phyloP scores from a whole-genome alignment of 805 yeast species.

The Torulaspora microellipsoides region DNA sequence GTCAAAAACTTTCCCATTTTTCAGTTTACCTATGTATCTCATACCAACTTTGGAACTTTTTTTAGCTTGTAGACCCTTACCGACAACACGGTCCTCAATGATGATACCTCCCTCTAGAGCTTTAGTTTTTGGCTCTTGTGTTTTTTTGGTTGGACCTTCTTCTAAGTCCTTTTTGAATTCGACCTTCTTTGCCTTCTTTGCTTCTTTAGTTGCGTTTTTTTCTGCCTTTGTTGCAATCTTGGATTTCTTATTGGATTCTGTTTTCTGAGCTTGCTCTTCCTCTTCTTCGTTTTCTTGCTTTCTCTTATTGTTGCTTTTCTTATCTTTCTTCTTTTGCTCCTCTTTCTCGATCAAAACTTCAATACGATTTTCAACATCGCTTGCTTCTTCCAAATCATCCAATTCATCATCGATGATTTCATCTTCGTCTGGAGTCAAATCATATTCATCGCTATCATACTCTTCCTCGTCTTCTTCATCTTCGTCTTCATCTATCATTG shows the following conservation, averaged over 20 bases:
- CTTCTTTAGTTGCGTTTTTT: slow-evolving; percentile 26
- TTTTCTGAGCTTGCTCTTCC: slow-evolving; percentile 25
- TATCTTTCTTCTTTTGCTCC: slow-evolving; percentile 37
- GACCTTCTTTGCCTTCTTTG: slow-evolving; percentile 62
- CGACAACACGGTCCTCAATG: slow-evolving; percentile 86
- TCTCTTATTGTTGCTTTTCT: slow-evolving; percentile 33
- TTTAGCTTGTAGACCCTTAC: slow-evolving; percentile 86
- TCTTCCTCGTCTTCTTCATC: slow-evolving; percentile 60
- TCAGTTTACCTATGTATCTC: slow-evolving; percentile 95
- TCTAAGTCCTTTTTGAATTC: slow-evolving; percentile 87
- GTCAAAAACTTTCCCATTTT: slow-evolving; percentile 94
- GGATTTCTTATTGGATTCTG: slow-evolving; percentile 27
- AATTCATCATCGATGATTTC: slow-evolving; percentile 44
- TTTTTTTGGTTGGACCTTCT: slow-evolving; percentile 78
- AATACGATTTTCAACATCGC: slow-evolving; percentile 66
- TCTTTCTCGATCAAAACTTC: slow-evolving; percentile 70
- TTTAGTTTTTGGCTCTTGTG: slow-evolving; percentile 51
- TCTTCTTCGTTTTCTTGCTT: slow-evolving; percentile 33
- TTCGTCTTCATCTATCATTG: slow-evolving; percentile 42
- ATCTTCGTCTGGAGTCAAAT: slow-evolving; percentile 47
- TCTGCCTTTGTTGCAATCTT: slow-evolving; percentile 31
- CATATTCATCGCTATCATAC: slow-evolving; percentile 47
- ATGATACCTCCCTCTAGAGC: slow-evolving; percentile 89
- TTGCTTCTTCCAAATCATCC: slow-evolving; percentile 62
- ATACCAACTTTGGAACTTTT: slow-evolving; percentile 88